phyloP scores from a whole-genome alignment of 2,329 filamentous ascomycete species.

The Fusarium sambucinum region DNA sequence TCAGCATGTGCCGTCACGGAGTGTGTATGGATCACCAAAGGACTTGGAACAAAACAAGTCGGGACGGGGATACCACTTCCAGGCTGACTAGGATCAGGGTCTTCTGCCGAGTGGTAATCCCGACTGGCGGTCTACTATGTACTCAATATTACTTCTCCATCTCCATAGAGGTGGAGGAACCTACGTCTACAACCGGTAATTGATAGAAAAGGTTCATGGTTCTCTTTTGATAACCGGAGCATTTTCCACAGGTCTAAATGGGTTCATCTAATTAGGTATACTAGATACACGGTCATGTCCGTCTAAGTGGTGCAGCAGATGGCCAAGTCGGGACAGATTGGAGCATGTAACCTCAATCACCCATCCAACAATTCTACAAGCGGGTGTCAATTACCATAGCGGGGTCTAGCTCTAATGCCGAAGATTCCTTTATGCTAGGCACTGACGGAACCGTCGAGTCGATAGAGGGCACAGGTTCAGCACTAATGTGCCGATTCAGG shows the following conservation, averaged over 20 bases:
- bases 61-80: slow-evolving; percentile 3
- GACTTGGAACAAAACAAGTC: slow-evolving; percentile 19
- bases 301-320: slow-evolving; percentile 6
- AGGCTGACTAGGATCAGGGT: slow-evolving; percentile 29
- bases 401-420: slow-evolving; percentile 22
- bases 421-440: slow-evolving; percentile 7
- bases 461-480: slow-evolving; percentile 27
- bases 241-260: slow-evolving; percentile 25
- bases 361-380: slow-evolving; percentile 17
- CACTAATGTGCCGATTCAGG: slow-evolving; percentile 19
- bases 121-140: slow-evolving; percentile 41
- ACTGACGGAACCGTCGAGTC: slow-evolving; percentile 5
- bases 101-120: slow-evolving; percentile 37
- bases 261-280: slow-evolving; percentile 5
- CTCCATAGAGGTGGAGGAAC: slow-evolving; percentile 27
- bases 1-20: slow-evolving; percentile 28
- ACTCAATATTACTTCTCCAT: slow-evolving; percentile 23
- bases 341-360: slow-evolving; percentile 8
- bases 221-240: slow-evolving; percentile 25
- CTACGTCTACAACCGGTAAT: slow-evolving; percentile 28
- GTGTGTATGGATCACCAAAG: slow-evolving; percentile 20
- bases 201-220: slow-evolving; percentile 19
- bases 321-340: not conserved
- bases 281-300: slow-evolving; percentile 17
- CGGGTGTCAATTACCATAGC: slow-evolving; percentile 9